Percentiles rank a stretch among this genome's conserved stretches.
Conservation (phyloP, 2,329 filamentous ascomycete genomes). For the Camillea tinctor region DNA sequence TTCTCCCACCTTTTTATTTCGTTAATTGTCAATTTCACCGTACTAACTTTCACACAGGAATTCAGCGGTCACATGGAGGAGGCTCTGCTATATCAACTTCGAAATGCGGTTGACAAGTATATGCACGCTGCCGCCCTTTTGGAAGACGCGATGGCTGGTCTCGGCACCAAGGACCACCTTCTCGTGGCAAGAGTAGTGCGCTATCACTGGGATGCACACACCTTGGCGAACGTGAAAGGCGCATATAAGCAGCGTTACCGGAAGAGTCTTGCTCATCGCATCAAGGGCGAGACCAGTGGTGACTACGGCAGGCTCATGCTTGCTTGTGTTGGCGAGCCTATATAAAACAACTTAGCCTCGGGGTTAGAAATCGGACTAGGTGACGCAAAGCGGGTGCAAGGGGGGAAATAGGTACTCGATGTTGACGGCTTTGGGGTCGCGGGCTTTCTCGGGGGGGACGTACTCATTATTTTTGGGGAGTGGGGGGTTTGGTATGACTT, state of each 20-base stretch:
- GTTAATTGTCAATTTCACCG: not conserved
- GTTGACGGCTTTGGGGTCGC: no score
- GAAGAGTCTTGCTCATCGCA: conserved; percentile 64
- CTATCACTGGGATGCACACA: conserved; percentile 76
- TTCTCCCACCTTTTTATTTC: conserved; percentile 17
- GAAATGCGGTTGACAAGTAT: conserved; percentile 73
- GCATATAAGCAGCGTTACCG: conserved; percentile 74
- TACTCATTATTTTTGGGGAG: not conserved
- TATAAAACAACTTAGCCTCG: conserved; percentile 11
- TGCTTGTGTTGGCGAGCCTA: conserved; percentile 56
- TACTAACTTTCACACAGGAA: conserved; percentile 45
- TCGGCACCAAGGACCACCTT: conserved; percentile 82
- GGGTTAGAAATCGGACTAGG: not conserved
- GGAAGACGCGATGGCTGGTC: conserved; percentile 83
- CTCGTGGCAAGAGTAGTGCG: conserved; percentile 76
- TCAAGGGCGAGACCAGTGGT: conserved; percentile 80
- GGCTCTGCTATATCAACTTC: conserved; percentile 77
- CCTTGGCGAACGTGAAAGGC: conserved; percentile 73
- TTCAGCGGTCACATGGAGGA: conserved; percentile 93
- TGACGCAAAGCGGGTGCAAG: no score
- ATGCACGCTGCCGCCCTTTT: conserved; percentile 79
- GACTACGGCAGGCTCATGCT: conserved; percentile 78
- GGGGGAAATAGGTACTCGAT: no score
- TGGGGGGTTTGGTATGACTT: conserved; percentile 1
- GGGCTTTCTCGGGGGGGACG: not conserved